phyloP scores from a whole-genome alignment of 192 early-diverging fungal species.

The Lobosporangium transversale region DNA sequence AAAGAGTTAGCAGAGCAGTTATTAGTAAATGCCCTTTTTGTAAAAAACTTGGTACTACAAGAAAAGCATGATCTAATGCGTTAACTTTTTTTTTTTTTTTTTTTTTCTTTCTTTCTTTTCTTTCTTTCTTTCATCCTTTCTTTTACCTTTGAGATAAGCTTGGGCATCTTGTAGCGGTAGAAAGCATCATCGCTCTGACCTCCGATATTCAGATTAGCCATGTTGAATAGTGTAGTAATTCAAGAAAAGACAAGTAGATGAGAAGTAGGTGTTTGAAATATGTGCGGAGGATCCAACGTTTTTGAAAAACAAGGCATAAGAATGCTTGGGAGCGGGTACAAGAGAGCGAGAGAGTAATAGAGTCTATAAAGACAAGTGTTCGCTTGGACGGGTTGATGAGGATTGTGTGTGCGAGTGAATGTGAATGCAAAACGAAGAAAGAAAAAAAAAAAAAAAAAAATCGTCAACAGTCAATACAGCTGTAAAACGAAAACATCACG shows the following conservation, averaged over 20 bases:
- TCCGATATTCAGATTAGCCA: slow-evolving; percentile 87
- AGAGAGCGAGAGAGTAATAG: slow-evolving; percentile 15
- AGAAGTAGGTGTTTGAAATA: slow-evolving; percentile 21
- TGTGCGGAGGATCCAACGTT: slow-evolving; percentile 45
- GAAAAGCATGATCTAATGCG: too few relatives aligned
- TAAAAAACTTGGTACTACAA: too few relatives aligned
- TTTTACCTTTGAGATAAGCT: slow-evolving; percentile 79
- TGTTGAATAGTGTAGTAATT: slow-evolving; percentile 53
- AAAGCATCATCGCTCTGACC: slow-evolving; percentile 92
- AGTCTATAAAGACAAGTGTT: slow-evolving; percentile 3
- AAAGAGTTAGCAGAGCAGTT: background rate
- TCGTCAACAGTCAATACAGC: too few relatives aligned
- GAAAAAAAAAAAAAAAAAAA: slow-evolving; percentile 6
- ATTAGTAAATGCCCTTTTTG: too few relatives aligned
- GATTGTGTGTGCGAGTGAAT: background rate
- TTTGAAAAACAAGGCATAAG: slow-evolving; percentile 54
- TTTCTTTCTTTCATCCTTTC: too few relatives aligned
- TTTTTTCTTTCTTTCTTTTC: too few relatives aligned
- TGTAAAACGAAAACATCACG: background rate
- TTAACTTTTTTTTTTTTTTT: too few relatives aligned
- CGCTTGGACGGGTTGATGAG: background rate
- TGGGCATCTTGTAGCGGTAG: slow-evolving; percentile 99
- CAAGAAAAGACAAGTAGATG: slow-evolving; percentile 34
- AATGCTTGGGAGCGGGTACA: slow-evolving; percentile 35
- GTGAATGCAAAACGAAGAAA: background rate